Base-by-base conservation (phyloP, 2,329 filamentous ascomycete species). In the Amylocarpus encephaloides region DNA sequence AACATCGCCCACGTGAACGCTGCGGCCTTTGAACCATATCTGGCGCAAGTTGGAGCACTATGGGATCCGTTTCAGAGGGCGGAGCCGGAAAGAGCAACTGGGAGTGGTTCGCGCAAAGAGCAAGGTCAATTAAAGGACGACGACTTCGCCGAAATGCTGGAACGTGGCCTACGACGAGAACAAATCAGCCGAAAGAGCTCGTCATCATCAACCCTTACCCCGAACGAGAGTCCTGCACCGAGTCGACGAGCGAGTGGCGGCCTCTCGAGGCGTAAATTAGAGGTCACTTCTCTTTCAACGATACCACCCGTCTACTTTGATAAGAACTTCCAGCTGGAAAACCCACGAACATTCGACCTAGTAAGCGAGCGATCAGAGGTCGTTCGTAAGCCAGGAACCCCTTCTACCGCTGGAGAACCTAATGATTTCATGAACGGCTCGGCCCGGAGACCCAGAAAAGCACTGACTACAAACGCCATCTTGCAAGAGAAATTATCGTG, bases 251-350 rank as follows among this genome's bases (percentile, higher is more conserved):
- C 71, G 22, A 80, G 73, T 60, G 75, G 71, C 33, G 73, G 73
- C 41, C 63, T 60, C 29, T 65, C 70, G 49, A 80, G 80, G 61
- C 81, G 83, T 57, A 75, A 76, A 35, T 69, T 77, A 0, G 86
- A 91, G 53, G 86, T 86, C 0, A 82, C 87, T 1, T 89, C 93
- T 1, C 93, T 91, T 38, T 52, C 98, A 26, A 93, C 90, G 4
- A 97, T 91, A 0, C 95, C 98, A 40, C 93, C 93, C 0, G 88
- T 98, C 10, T 98, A 97, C 65, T 96, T 96, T 60, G 93, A 97
- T 47, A 87, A 95, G 30, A 84, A 90, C 60, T 98, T 98, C 60
- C 92, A 89, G 62, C 78, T 98, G 7, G 93, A 98, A 65, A 97
- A 98, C 56, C 93, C 93, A 0, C 82, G 93, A 45, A 97, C 87